Conservation (phyloP, 148 eudicot genomes). For the Vaccinium vitisidaea region DNA sequence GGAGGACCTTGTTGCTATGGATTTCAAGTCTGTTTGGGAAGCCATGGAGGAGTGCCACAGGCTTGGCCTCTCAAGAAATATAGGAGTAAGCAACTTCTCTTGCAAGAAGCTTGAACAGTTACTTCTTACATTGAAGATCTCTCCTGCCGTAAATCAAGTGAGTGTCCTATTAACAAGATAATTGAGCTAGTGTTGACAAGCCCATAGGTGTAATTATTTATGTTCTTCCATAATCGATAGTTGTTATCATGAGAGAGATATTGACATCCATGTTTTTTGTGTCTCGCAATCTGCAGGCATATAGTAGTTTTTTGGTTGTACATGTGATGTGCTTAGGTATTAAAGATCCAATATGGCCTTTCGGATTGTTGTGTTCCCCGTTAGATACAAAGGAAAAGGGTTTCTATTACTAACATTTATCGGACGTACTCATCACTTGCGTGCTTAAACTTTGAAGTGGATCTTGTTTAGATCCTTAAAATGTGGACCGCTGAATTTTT, state of each 20-base stretch:
- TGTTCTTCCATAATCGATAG: too few species aligned
- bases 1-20: slow-evolving; percentile 17
- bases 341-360: too few species aligned
- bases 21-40: slow-evolving; percentile 28
- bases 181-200: not conserved
- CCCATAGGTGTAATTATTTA: too few species aligned
- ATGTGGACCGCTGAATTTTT: too few species aligned
- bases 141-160: slow-evolving; percentile 26
- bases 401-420: too few species aligned
- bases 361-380: too few species aligned
- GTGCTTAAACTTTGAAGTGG: too few species aligned
- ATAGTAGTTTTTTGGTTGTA: not conserved
- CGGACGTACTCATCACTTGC: too few species aligned
- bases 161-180: not conserved
- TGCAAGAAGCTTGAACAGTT: slow-evolving; percentile 19
- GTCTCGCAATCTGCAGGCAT: not conserved
- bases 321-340: too few species aligned
- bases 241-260: not conserved
- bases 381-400: too few species aligned
- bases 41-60: slow-evolving; percentile 29
- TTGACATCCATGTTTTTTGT: not conserved
- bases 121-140: slow-evolving; percentile 15
- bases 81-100: slow-evolving; percentile 34
- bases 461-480: too few species aligned
- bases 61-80: slow-evolving; percentile 21